Evolutionary conservation across 1,139 yeast genomes (phyloP), one percentile per base, ranked within the genome.

Genomic region (Geotrichum restrictum): DNA sequence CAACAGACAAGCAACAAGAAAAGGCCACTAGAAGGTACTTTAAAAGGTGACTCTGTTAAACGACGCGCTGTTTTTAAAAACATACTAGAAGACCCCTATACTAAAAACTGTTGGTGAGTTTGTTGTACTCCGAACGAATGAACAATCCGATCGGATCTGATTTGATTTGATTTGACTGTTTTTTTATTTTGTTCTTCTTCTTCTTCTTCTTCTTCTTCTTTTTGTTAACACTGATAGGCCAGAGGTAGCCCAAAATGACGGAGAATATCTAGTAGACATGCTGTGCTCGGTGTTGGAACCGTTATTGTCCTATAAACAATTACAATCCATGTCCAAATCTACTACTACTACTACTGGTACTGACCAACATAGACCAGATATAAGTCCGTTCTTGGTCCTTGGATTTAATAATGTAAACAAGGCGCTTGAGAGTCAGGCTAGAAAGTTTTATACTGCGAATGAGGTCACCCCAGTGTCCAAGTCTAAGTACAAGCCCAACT

Each of bases 41-140:
- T 51, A n/a, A 51, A 51, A 29, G 48, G 50, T 1, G 54, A 51
- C 8, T 11, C 41, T 27, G 44, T 31, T 3, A 51, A 51, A 22
- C 37, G 54, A 21, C 40, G 54, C 3, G 37, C 21, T n/a, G 54
- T 51, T 36, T 41, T 34, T 3, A 51, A 51, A 42, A 48, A 46
- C 31, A 29, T 51, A 5, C 36, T 51, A 13, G 54, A 46, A 33
- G 54, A 51, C 21, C 54, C 54, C 3, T 51, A 51, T 27, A 46
- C 48, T 13, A 51, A 51, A 33, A 24, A 46, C 8, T 13, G 36
- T 5, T 51, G 54, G 53, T 50, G 16, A 37, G 53, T 39, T 19
- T n/a, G n/a, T n/a, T n/a, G n/a, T n/a, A n/a, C n/a, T n/a, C n/a
- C n/a, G n/a, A n/a, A n/a, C n/a, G n/a, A n/a, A n/a, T n/a, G n/a